Evolutionary conservation across 768 basidiomycete species (phyloP), one percentile per base, ranked within the genome.

Genomic region (Kwoniella mangroviensis): DNA sequence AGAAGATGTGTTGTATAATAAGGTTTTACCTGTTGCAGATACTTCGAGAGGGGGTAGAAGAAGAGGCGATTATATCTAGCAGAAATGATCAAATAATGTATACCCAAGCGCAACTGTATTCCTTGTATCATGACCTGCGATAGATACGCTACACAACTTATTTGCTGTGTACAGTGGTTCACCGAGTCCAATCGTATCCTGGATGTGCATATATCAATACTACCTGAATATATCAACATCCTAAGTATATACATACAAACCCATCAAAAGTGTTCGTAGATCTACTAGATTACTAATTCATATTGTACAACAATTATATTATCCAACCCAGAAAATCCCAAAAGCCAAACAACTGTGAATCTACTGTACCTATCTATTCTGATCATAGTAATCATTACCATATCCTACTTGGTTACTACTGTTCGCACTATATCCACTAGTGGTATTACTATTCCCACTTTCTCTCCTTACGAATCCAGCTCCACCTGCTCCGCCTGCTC

Each of bases 381-480:
- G 45, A 49, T 49, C 45, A 19, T 49, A 49, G 15, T 49, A 49
- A 49, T 49, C 45, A 49, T 49, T 49, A 13, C 45, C 45, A 10
- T 49, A 49, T 19, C 45, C 45, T 6, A 19, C 45, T 49, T 19
- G 34, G 34, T 51, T 51, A 51, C 49, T n/a, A 22, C 21, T 21
- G 21, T 60, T 60, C 34, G 58, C 41, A 60, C 58, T 60, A 45
- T 57, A 66, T 26, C 65, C 65, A 13, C 41, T 41, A 10, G 63
- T 66, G n/a, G 65, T 57, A 45, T 57, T 66, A 51, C 65, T 66
- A 58, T 66, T 66, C 45, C 42, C 41, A 45, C 65, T 66, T 51
- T 66, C 65, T n/a, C 65, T 55, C 28, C 65, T 43, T 24, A 59
- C 56, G 26, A 66, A 66, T 28, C 64, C 64, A 15, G 49, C 63